Base-by-base conservation (phyloP, 129 eudicot genomes). In the Flaveria sonorensis region DNA sequence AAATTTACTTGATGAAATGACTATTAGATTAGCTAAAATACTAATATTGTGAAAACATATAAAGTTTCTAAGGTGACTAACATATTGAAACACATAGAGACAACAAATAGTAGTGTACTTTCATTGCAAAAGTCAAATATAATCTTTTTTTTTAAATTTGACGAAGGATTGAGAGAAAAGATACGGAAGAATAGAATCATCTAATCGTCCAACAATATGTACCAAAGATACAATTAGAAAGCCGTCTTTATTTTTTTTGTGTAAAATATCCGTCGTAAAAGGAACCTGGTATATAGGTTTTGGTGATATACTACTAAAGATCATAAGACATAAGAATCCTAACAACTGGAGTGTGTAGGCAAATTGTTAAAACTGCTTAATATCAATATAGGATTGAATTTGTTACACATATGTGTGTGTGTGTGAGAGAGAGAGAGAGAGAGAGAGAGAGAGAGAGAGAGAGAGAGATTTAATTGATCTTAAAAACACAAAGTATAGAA, bases 191-290 rank as follows among this genome's bases (percentile, higher is more conserved):
- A 55, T 10, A 55, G 26, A 18, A 19, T 55, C 61, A 18, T 18
- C 28, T 19, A 56, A 56, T 56, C 3, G 26, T 56, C 62, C 24
- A 56, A 55, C 26, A 19, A 55, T 6, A 55, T 55, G 61, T 56
- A 56, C 28, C 28, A 56, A 56, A 56, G 19, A 55, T 56, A 56
- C 62, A 56, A 23, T 70, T 70, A 46, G 23, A 24, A 55, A 55
- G 26, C 26, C 12, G 2, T 7, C 13, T 18, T 50, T 24, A 2
- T 20, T n/a, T 7, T 14, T 32, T 39, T 47, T 11, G 67, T 53
- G 36, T 30, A 30, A 67, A 6, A 36, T 32, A 20, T 20, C 53
- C 24, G 20, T 57, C 12, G 11, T 39, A 57, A 19, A 21, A 40
- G 10, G 14, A 36, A 39, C 53, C 26, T 53, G 39, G 21, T 15